These are phyloP conservation scores for Amylocarpus encephaloides DNA, from an alignment of 2,329 filamentous ascomycete species.

Conservation along the genomic window DNA sequence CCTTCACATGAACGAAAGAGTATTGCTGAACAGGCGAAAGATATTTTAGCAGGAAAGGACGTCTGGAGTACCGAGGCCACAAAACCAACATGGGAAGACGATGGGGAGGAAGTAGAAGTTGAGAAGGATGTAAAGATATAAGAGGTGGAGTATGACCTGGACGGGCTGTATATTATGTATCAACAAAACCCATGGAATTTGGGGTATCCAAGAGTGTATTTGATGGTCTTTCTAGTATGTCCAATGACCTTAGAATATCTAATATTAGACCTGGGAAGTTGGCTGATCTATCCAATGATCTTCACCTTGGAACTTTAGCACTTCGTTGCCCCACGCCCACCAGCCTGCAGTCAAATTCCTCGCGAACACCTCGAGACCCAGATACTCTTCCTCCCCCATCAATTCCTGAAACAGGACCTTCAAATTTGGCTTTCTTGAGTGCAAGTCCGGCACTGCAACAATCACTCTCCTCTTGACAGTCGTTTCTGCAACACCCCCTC, in stretches of 20 bases:
- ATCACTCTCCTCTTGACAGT: constrained; percentile 49
- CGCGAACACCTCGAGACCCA: constrained; percentile 70
- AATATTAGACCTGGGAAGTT: constrained; percentile 8
- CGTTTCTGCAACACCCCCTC: not conserved
- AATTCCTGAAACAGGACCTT: constrained; percentile 51
- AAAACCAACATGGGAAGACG: constrained; percentile 39
- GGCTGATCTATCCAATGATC: constrained; percentile 36
- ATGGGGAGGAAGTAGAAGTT: constrained; percentile 28
- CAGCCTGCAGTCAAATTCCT: constrained; percentile 67
- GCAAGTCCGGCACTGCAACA: constrained; percentile 65
- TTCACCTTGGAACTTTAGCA: constrained; percentile 59
- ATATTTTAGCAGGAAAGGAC: constrained; percentile 52
- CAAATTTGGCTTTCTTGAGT: constrained; percentile 73
- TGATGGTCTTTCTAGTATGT: constrained; percentile 1
- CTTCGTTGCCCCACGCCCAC: constrained; percentile 75
- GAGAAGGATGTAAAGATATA: constrained; percentile 26
- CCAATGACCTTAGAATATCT: no score
- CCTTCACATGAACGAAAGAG: constrained; percentile 35
- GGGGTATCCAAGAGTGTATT: constrained; percentile 4
- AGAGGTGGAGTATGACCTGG: constrained; percentile 8
- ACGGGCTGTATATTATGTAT: constrained; percentile 22
- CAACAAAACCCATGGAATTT: constrained; percentile 3
- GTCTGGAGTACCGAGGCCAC: constrained; percentile 43
- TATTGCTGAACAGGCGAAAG: constrained; percentile 55
- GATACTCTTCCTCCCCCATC: constrained; percentile 42